Evolutionary conservation across 768 basidiomycete species (phyloP).

Genomic region (Termitomyces sp.): DNA sequence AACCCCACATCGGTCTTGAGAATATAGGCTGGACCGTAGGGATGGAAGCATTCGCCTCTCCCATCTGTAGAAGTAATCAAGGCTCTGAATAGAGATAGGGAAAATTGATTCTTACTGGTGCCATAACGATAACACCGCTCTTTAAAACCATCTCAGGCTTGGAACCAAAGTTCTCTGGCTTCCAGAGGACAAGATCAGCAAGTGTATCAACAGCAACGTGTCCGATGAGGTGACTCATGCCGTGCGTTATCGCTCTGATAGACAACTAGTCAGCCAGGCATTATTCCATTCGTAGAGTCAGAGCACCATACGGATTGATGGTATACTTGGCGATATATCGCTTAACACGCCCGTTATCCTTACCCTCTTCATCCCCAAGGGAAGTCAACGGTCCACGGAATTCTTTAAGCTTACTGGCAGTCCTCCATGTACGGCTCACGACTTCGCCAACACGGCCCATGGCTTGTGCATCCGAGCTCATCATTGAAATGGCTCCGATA

Average conservation of each 20-base stretch:
- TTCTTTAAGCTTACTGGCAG: slow-evolving; percentile 91
- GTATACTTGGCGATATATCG: slow-evolving; percentile 96
- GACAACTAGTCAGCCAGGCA: background rate
- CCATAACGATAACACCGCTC: slow-evolving; percentile 89
- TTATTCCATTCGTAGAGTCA: background rate
- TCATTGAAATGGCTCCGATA: slow-evolving; percentile 93
- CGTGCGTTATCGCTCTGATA: slow-evolving; percentile 86
- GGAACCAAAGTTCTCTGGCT: slow-evolving; percentile 87
- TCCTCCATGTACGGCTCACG: slow-evolving; percentile 89
- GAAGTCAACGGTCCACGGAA: slow-evolving; percentile 67
- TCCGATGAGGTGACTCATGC: slow-evolving; percentile 85
- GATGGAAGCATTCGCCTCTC: slow-evolving; percentile 95
- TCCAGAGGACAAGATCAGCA: slow-evolving; percentile 96
- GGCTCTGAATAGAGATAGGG: background rate
- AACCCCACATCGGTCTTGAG: slow-evolving; percentile 92
- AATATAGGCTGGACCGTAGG: slow-evolving; percentile 91
- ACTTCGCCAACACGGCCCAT: slow-evolving; percentile 99
- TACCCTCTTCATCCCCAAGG: slow-evolving; percentile 66
- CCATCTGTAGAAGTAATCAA: slow-evolving; percentile 57
- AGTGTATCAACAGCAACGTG: slow-evolving; percentile 78
- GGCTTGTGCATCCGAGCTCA: slow-evolving; percentile 94
- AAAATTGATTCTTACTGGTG: slow-evolving; percentile 53
- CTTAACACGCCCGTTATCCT: slow-evolving; percentile 90
- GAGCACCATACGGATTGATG: slow-evolving; percentile 80
- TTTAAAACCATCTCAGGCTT: slow-evolving; percentile 95